Base-by-base conservation (phyloP, 2,329 filamentous ascomycete species). In the Ceratocystis cubensis region DNA sequence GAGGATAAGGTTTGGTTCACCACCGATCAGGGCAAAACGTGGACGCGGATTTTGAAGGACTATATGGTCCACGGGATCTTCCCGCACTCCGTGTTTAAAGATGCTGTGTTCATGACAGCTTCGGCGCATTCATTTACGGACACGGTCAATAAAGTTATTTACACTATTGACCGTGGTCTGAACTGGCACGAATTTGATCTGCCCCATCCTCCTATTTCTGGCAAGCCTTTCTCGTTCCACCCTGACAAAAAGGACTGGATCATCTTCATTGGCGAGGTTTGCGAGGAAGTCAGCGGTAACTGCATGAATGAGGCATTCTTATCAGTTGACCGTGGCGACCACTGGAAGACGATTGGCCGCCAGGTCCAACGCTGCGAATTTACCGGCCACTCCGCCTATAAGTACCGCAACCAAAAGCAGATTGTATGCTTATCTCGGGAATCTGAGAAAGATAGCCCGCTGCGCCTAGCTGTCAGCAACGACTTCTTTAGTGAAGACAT, bases 331-430 rank as follows among this genome's bases (percentile, higher is more conserved):
- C 88, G 90, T 64, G 93, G 93, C 41, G 84, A 88, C 69, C 81
- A 83, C 63, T 99, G 94, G 94, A 78, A 85, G 65, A 84, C 85
- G 5, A 78, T 96, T 53, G 80, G 87, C 67, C 84, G 87, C 7
- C 89, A 88, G 71, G 90, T 91, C 3, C 78, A 84, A 68, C 89
- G 86, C 71, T 99, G 94, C 74, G 87, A 94, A 71, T 99, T 97
- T 73, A 91, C 93, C 41, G 88, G 83, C 22, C 87, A 81, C 65
- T 78, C 77, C 30, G 80, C 81, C 20, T 84, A 81, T 74, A 80
- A 78, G 64, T 80, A 79, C 70, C 82, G 83, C 37, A 73, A 79
- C 63, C 70, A 73, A 64, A 80, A 79, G 64, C 82, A 86, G 72
- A 81, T 88, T 68, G 76, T 87, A 61, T 88, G 86, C 72, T 78